Conservation (phyloP, 176 grass and related monocot species). For the Hordeum marinum region DNA sequence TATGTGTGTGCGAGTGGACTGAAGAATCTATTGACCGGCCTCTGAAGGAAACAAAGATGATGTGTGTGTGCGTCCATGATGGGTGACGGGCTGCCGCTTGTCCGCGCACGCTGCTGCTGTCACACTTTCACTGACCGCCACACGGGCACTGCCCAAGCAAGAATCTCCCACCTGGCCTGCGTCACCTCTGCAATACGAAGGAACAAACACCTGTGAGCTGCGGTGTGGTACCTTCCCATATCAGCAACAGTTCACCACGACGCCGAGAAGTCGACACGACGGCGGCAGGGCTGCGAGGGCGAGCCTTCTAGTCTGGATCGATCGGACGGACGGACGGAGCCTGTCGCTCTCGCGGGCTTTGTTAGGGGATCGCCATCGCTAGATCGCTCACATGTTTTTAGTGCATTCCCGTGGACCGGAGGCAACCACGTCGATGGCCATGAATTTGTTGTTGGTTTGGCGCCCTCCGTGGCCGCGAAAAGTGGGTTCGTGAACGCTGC, state of each 20-base stretch:
- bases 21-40: too few species aligned
- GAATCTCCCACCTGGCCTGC: constrained; percentile 8
- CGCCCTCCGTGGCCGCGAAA: not conserved
- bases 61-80: not conserved
- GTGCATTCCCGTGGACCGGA: constrained; percentile 22
- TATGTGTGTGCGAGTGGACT: not conserved
- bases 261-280: not conserved
- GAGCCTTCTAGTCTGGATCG: not conserved
- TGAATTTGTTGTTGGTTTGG: not conserved
- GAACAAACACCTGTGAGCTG: not conserved
- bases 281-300: not conserved
- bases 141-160: not conserved
- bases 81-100: not conserved
- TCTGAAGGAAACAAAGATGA: not conserved
- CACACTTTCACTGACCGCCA: not conserved
- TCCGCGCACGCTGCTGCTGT: not conserved
- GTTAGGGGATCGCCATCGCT: constrained; percentile 44
- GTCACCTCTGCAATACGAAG: constrained; percentile 8
- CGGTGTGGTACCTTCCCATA: not conserved
- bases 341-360: constrained; percentile 26
- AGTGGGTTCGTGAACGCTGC: not conserved
- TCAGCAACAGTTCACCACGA: not conserved
- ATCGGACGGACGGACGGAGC: not conserved
- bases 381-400: constrained; percentile 38
- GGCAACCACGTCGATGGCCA: not conserved